A percentile compares a stretch with the other conserved stretches of the same genome.
These are phyloP conservation scores for Amanita jacksonii DNA, from an alignment of 768 basidiomycete genomes.

Conservation along the genomic window DNA sequence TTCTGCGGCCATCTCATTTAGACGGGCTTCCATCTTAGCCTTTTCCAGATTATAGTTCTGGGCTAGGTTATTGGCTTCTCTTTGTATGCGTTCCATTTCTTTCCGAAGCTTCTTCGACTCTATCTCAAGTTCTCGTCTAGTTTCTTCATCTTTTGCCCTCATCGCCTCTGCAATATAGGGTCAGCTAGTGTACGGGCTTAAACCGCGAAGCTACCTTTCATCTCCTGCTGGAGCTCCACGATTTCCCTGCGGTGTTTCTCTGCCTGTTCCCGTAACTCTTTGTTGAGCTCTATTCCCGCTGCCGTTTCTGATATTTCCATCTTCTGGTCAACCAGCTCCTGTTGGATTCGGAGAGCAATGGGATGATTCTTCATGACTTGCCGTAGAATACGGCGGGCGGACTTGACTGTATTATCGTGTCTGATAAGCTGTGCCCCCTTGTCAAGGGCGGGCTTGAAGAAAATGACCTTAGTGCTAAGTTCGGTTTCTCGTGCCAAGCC, in stretches of 20 bases:
- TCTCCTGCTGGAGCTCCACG: constrained; percentile 33
- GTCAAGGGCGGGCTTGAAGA: constrained; percentile 43
- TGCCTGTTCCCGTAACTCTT: constrained; percentile 38
- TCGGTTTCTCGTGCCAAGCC: constrained; percentile 37
- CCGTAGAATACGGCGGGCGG: constrained; percentile 33
- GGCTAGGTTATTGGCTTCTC: constrained; percentile 30
- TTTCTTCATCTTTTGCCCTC: constrained; percentile 36
- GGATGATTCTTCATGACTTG: constrained; percentile 32
- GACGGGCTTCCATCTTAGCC: constrained; percentile 17
- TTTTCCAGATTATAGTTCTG: constrained; percentile 30
- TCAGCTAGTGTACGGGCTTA: neutral
- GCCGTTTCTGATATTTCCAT: constrained; percentile 40
- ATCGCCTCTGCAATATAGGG: constrained; percentile 22
- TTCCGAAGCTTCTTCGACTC: constrained; percentile 32
- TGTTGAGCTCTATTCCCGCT: constrained; percentile 43
- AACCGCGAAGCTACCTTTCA: constrained; percentile 22
- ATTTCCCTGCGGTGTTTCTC: constrained; percentile 39
- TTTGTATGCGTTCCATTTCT: constrained; percentile 33
- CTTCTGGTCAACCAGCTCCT: constrained; percentile 42
- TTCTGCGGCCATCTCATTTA: constrained; percentile 19
- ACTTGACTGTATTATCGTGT: constrained; percentile 29
- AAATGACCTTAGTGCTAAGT: constrained; percentile 28
- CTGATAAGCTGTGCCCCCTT: constrained; percentile 37
- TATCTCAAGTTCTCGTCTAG: constrained; percentile 31
- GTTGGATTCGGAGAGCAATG: constrained; percentile 40